Conservation (phyloP, 495 filamentous ascomycete genomes). For the Saxophila tyrrhenica region DNA sequence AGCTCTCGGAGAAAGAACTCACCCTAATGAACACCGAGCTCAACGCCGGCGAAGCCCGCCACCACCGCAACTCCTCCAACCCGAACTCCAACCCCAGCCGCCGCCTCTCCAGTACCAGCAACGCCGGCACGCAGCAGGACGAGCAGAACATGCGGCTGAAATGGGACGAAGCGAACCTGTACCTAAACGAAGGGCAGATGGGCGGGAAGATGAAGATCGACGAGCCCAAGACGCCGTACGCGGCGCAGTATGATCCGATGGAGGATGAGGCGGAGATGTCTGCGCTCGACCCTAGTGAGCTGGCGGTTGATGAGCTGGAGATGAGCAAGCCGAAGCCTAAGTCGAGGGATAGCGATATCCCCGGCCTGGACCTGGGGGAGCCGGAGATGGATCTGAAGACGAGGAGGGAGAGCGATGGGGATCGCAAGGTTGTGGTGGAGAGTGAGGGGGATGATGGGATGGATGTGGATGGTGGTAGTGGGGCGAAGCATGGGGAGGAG, state of each 20-base stretch:
- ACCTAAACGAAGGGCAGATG: slow-evolving; percentile 90
- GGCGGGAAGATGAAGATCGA: slow-evolving; percentile 96
- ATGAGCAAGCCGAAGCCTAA: slow-evolving; percentile 32
- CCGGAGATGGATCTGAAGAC: slow-evolving; percentile 48
- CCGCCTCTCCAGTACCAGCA: slow-evolving; percentile 47
- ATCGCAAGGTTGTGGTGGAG: slow-evolving; percentile 71
- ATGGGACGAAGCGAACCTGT: slow-evolving; percentile 97
- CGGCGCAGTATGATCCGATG: slow-evolving; percentile 74
- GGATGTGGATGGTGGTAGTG: slow-evolving; percentile 43
- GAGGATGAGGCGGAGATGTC: slow-evolving; percentile 69
- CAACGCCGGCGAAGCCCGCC: slow-evolving; percentile 56
- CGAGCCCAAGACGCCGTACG: slow-evolving; percentile 95
- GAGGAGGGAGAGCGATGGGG: slow-evolving; percentile 41
- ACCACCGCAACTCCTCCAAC: slow-evolving; percentile 70
- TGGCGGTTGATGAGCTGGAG: slow-evolving; percentile 63
- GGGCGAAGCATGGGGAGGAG: slow-evolving; percentile 36
- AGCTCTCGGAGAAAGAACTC: slow-evolving; percentile 66
- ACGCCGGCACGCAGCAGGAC: slow-evolving; percentile 29
- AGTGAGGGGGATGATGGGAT: slow-evolving; percentile 41
- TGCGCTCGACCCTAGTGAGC: slow-evolving; percentile 42
- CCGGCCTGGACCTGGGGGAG: slow-evolving; percentile 86
- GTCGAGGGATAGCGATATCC: slow-evolving; percentile 62
- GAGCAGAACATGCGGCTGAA: slow-evolving; percentile 67
- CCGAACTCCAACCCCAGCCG: slow-evolving; percentile 51
- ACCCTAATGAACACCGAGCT: slow-evolving; percentile 85